Base-by-base conservation (phyloP, 768 basidiomycete genomes). In the Omphalotus guepiniiformis region DNA sequence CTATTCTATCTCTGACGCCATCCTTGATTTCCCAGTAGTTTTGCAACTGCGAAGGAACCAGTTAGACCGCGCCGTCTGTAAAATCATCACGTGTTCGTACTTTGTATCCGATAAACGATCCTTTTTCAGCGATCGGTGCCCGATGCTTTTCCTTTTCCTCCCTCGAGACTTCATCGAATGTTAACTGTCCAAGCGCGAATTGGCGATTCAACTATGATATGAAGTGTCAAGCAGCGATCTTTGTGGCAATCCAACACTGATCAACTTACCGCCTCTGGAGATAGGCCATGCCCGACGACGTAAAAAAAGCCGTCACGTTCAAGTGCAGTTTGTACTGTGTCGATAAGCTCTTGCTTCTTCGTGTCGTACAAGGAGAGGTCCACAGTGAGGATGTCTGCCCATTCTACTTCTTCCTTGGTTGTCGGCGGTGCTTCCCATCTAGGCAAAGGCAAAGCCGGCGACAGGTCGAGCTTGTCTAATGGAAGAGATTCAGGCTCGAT, bases 11-110 rank as follows among this genome's bases (percentile, higher is more conserved):
- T 23, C 64, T 53, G 2, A 68, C 61, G 12, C 64, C 65, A 42
- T 66, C 60, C 35, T 64, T 66, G 42, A 68, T 66, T 43, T 66
- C 64, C 65, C 63, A 64, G 36, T 61, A 64, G 30, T 62, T 67
- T 46, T 63, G 62, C 3, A 66, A 57, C 64, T 63, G 39, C 25
- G n/a, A 38, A 26, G 34, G 9, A 16, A 22, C 52, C 7, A 45
- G 36, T 21, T 37, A 19, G 13, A 7, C 4, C 22, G 2, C 15
- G 18, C 13, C 15, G 37, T 15, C 32, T 26, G 15, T 32, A 19
- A 18, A 21, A 22, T 9, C 21, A 8, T 19, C 11, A 26, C 6
- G 34, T 15, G 8, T 12, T 19, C 53, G 13, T 22, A 65, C 64
- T 50, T 68, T 68, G 53, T 68, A 66, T 13, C 66, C 65, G 22